These are phyloP conservation scores for Fonsecaea monophora DNA, from an alignment of 2,329 filamentous ascomycete species.

Conservation along the genomic window DNA sequence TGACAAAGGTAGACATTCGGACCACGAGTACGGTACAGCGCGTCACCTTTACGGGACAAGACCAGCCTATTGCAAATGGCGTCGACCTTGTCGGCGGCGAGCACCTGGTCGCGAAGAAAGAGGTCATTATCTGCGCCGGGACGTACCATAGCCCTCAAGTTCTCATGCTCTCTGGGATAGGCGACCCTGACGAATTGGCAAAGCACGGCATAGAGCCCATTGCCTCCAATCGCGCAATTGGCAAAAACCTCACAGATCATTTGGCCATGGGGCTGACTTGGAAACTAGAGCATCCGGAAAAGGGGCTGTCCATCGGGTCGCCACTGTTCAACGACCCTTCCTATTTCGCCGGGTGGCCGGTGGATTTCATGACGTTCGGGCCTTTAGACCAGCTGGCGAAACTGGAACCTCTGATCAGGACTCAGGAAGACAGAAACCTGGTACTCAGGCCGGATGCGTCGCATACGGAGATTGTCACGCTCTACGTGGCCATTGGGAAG, in stretches of 20 bases:
- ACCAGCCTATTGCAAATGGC: constrained; percentile 36
- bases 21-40: constrained; percentile 39
- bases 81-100: constrained; percentile 40
- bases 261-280: constrained; percentile 42
- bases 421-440: constrained; percentile 13
- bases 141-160: constrained; percentile 52
- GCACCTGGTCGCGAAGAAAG: constrained; percentile 45
- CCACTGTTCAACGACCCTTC: constrained; percentile 47
- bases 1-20: constrained; percentile 27
- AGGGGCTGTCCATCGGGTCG: constrained; percentile 48
- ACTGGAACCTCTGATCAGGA: constrained; percentile 14
- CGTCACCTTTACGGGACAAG: constrained; percentile 36
- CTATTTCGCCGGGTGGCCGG: constrained; percentile 47
- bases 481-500: constrained; percentile 18
- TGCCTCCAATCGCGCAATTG: constrained; percentile 45
- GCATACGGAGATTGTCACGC: constrained; percentile 22
- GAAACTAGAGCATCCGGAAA: constrained; percentile 41
- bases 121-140: constrained; percentile 55
- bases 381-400: constrained; percentile 16
- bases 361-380: constrained; percentile 46
- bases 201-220: constrained; percentile 43
- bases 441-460: constrained; percentile 25
- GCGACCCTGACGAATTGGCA: constrained; percentile 44
- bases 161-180: constrained; percentile 45
- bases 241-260: constrained; percentile 49